phyloP scores from a whole-genome alignment of 2,329 filamentous ascomycete genomes.

The Talaromyces islandicus region DNA sequence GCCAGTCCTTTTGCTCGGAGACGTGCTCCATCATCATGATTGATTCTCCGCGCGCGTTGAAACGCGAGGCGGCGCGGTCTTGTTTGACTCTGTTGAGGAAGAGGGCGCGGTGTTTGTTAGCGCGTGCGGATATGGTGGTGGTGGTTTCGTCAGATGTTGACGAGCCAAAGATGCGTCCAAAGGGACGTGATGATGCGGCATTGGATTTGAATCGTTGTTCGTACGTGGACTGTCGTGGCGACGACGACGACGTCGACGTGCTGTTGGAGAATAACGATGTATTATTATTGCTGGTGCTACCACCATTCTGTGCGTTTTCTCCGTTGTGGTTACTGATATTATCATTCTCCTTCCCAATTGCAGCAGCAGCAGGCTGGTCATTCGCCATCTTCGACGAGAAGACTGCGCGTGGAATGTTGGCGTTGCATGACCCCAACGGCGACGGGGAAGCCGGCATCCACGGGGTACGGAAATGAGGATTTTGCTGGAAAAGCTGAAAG shows the following conservation, averaged over 20 bases:
- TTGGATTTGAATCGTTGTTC: slow-evolving; percentile 30
- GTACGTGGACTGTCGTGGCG: slow-evolving; percentile 18
- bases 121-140: slow-evolving; percentile 21
- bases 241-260: slow-evolving; percentile 3
- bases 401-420: slow-evolving; percentile 8
- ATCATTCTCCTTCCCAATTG: background rate
- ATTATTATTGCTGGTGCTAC: too few relatives aligned
- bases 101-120: slow-evolving; percentile 28
- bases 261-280: background rate
- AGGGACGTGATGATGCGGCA: slow-evolving; percentile 15
- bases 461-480: background rate
- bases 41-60: slow-evolving; percentile 37
- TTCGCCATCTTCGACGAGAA: slow-evolving; percentile 9
- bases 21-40: slow-evolving; percentile 38
- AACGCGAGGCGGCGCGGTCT: slow-evolving; percentile 33
- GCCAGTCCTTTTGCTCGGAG: slow-evolving; percentile 33
- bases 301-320: background rate
- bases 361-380: background rate
- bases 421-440: slow-evolving; percentile 8
- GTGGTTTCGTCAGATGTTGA: background rate
- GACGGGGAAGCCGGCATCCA: slow-evolving; percentile 6
- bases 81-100: slow-evolving; percentile 38
- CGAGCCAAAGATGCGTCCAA: slow-evolving; percentile 7
- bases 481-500: background rate
- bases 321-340: background rate